A percentile compares a stretch with the other conserved stretches of the same genome.
These are phyloP conservation scores for Fusarium protoensiforme DNA, from an alignment of 2,329 filamentous ascomycete genomes.

Conservation along the genomic window DNA sequence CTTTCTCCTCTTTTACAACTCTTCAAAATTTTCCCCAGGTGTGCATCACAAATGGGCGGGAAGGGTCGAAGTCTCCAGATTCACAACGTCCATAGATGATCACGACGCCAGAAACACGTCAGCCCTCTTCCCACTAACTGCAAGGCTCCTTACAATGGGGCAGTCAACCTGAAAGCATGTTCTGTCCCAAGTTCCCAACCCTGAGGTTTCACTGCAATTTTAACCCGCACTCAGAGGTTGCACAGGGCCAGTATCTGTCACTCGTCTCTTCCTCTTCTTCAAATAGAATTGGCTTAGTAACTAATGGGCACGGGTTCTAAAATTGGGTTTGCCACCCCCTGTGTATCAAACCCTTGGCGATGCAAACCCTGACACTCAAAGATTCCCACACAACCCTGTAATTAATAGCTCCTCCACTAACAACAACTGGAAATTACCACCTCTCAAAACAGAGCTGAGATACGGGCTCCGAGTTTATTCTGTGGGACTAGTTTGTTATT, in stretches of 20 bases:
- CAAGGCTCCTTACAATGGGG: neutral
- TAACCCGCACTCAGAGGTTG: neutral
- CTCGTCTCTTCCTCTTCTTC: neutral
- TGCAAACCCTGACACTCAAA: neutral
- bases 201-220: neutral
- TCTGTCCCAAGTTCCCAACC: no score
- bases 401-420: neutral
- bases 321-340: neutral
- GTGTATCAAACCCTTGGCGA: slow-evolving; percentile 3
- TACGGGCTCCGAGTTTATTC: neutral
- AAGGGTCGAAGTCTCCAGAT: neutral
- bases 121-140: neutral
- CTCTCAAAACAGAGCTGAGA: neutral
- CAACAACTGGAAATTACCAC: neutral
- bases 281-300: neutral
- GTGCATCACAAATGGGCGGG: neutral
- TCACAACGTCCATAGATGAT: neutral
- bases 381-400: neutral
- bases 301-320: neutral
- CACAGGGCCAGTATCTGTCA: neutral
- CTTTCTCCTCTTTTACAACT: no score
- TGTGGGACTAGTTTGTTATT: neutral
- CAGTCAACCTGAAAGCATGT: neutral
- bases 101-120: neutral
- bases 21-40: no score